Conservation (phyloP, 352 stramenopile genomes). For the Pythium sukuiense region DNA sequence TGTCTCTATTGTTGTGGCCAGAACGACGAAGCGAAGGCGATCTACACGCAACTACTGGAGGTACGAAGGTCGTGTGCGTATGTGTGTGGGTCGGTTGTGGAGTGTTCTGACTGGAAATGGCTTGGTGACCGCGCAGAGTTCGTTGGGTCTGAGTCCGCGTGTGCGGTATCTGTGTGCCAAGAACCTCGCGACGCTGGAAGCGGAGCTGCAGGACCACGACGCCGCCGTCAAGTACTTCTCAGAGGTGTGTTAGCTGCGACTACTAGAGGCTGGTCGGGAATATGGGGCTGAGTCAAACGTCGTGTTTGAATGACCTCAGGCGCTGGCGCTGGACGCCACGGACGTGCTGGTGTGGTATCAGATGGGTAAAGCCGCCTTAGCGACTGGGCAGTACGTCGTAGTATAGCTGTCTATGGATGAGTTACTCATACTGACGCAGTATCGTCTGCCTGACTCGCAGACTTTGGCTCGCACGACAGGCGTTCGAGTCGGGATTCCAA, state of each 20-base stretch:
- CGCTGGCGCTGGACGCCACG: slow-evolving; percentile 56
- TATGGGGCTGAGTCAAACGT: background rate
- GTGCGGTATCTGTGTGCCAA: slow-evolving; percentile 75
- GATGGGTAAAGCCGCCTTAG: slow-evolving; percentile 56
- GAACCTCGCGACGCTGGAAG: slow-evolving; percentile 60
- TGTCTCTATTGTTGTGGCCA: slow-evolving; percentile 1
- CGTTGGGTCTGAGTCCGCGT: slow-evolving; percentile 35
- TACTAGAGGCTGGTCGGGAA: background rate
- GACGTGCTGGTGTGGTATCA: slow-evolving; percentile 81
- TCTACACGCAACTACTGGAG: slow-evolving; percentile 36
- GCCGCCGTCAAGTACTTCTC: slow-evolving; percentile 49
- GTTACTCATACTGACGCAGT: background rate
- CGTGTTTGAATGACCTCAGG: slow-evolving; percentile 25
- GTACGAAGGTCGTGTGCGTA: background rate
- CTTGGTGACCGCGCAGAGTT: slow-evolving; percentile 8
- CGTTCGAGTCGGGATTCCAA: slow-evolving; percentile 59
- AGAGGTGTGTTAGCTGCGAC: slow-evolving; percentile 17
- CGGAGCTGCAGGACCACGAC: slow-evolving; percentile 43
- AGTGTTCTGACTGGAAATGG: background rate
- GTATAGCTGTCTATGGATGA: background rate
- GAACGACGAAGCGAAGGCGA: slow-evolving; percentile 32
- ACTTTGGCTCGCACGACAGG: slow-evolving; percentile 58
- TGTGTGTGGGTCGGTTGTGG: background rate
- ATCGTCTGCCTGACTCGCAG: slow-evolving; percentile 16
- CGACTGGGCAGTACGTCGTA: slow-evolving; percentile 47